Evolutionary conservation across 768 basidiomycete genomes (phyloP).

Genomic region (Melanogaster broomeanus): DNA sequence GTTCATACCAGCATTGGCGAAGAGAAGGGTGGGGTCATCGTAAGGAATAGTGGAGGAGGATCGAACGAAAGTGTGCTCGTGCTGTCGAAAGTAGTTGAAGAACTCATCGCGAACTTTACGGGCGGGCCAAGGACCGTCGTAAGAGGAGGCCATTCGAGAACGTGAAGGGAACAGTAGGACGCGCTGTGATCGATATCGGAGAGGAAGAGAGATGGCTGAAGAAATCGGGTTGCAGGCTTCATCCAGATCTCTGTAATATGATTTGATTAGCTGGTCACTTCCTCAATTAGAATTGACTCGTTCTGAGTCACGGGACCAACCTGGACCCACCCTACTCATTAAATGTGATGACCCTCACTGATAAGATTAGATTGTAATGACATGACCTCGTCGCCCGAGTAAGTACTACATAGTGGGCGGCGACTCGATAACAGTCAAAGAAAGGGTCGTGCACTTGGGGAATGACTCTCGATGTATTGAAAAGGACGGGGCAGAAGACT

Average conservation of each 20-base stretch:
- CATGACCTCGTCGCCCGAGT: too few relatives aligned
- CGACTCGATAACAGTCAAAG: too few relatives aligned
- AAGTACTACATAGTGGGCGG: too few relatives aligned
- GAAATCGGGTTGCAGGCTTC: constrained; percentile 4
- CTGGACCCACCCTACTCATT: too few relatives aligned
- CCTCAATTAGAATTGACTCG: constrained; percentile 13
- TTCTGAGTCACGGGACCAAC: not conserved
- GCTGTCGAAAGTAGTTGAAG: constrained; percentile 83
- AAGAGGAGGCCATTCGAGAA: constrained; percentile 30
- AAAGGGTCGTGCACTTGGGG: too few relatives aligned
- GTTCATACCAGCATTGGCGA: constrained; percentile 99
- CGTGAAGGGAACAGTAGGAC: not conserved
- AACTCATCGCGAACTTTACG: constrained; percentile 82
- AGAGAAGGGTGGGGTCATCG: constrained; percentile 96
- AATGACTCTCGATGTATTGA: too few relatives aligned
- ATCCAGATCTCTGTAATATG: constrained; percentile 6
- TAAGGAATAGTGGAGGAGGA: constrained; percentile 94
- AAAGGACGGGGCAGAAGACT: too few relatives aligned
- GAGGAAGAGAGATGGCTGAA: constrained; percentile 9
- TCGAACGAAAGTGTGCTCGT: constrained; percentile 84
- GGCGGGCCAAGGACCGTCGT: constrained; percentile 70
- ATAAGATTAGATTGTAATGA: not conserved
- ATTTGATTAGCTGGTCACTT: not conserved
- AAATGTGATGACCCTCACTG: too few relatives aligned
- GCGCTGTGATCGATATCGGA: constrained; percentile 23